These are phyloP conservation scores for Halophytophthora batemanensis DNA, from an alignment of 352 stramenopile species.

Conservation along the genomic window DNA sequence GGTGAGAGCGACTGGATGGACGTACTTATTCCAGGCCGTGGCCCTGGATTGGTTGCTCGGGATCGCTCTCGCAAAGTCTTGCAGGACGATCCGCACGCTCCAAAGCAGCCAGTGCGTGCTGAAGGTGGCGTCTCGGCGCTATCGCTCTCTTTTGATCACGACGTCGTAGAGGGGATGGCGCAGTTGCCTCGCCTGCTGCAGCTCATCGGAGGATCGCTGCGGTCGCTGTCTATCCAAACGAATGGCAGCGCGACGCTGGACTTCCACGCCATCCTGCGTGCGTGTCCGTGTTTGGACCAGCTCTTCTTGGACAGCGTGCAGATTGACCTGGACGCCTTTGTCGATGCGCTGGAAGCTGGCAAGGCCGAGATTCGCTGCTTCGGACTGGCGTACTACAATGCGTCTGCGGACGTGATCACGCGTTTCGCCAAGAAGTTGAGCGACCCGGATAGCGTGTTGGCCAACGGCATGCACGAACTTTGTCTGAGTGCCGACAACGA, in stretches of 20 bases:
- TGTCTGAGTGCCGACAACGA: conserved; percentile 26
- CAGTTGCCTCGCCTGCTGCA: conserved; percentile 13
- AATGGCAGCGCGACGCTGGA: conserved; percentile 7
- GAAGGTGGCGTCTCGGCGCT: conserved; percentile 17
- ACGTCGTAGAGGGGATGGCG: conserved; percentile 10
- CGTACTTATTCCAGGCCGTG: conserved; percentile 30
- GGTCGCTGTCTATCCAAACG: conserved; percentile 22
- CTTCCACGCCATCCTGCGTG: conserved; percentile 10
- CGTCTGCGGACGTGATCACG: conserved; percentile 11
- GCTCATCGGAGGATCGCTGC: conserved; percentile 17
- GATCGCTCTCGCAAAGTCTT: background rate
- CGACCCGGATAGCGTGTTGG: conserved; percentile 12
- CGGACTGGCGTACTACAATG: conserved; percentile 15
- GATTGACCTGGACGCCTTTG: conserved; percentile 21
- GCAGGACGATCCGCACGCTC: background rate
- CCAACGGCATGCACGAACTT: conserved; percentile 20
- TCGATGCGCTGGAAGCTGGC: conserved; percentile 18
- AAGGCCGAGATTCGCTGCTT: conserved; percentile 13
- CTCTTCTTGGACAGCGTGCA: conserved; percentile 25
- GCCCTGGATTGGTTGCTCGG: conserved; percentile 19
- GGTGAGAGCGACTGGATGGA: conserved; percentile 22
- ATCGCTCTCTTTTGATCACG: conserved; percentile 22
- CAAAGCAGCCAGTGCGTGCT: background rate
- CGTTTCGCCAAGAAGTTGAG: conserved; percentile 20
- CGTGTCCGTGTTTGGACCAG: conserved; percentile 20